A percentile compares a stretch with the other conserved stretches of the same genome.
Conservation (phyloP, 1,284 basidiomycete genomes). For the Veloboletus limbatus region DNA sequence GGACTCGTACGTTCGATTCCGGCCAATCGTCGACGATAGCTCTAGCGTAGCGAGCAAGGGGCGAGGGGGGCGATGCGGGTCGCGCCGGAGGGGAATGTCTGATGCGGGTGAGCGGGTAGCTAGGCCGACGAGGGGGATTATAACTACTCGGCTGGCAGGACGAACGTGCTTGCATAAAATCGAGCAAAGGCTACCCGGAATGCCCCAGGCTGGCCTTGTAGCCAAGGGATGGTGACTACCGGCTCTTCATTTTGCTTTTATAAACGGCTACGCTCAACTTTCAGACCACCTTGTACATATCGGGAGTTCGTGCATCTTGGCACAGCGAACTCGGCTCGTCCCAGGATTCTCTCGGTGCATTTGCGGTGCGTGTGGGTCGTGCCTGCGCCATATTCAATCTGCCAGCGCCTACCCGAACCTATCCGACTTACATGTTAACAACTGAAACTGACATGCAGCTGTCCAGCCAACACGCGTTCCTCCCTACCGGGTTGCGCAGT, state of each 20-base stretch:
- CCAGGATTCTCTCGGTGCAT: constrained; percentile 23
- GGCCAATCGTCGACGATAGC: constrained; percentile 2
- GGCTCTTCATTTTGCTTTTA: constrained; percentile 27
- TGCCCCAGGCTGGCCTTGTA: no score
- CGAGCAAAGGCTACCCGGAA: no score
- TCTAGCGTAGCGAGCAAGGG: constrained; percentile 19
- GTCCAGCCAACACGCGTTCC: constrained; percentile 1
- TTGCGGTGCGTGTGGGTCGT: constrained; percentile 15
- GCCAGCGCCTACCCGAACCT: constrained; percentile 17
- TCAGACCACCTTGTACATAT: constrained; percentile 29
- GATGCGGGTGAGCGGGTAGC: constrained; percentile 11
- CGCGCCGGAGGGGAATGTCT: constrained; percentile 2
- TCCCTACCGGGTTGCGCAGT: no score
- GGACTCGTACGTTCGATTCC: constrained; percentile 1
- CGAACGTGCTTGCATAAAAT: constrained; percentile 37
- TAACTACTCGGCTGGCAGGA: constrained; percentile 23
- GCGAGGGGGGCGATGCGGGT: constrained; percentile 19
- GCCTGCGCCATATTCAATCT: constrained; percentile 11
- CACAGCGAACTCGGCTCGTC: constrained; percentile 14
- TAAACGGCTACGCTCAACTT: constrained; percentile 27
- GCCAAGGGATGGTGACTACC: constrained; percentile 12
- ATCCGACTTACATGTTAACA: constrained; percentile 17
- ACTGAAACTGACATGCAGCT: no score
- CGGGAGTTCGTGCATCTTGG: constrained; percentile 17
- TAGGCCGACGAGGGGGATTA: constrained; percentile 14